These are phyloP conservation scores for Saccharomyces hybrid DNA, from an alignment of 1,139 yeast species.

Conservation along the genomic window DNA sequence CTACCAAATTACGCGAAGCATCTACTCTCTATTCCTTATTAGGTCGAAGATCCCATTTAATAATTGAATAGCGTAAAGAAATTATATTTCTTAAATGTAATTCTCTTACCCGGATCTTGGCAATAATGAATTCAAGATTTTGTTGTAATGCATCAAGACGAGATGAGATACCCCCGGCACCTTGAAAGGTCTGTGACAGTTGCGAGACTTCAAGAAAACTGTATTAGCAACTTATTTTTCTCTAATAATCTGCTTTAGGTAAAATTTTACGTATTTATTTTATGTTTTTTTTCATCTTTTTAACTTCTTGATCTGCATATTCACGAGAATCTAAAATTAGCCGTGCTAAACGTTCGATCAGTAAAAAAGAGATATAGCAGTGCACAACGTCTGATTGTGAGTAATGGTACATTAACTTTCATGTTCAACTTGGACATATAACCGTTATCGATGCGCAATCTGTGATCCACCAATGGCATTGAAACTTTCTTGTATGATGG, in stretches of 20 bases:
- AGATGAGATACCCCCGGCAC: neutral
- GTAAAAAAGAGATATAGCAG: neutral
- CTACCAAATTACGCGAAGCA: neutral
- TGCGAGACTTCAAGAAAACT: neutral
- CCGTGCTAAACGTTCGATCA: neutral
- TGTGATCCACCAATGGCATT: neutral
- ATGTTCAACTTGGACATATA: neutral
- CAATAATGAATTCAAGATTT: neutral
- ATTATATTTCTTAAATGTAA: neutral
- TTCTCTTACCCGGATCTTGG: neutral
- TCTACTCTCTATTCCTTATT: neutral
- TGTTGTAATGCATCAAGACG: neutral
- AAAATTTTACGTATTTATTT: neutral
- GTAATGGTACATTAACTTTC: neutral
- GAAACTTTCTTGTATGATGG: neutral
- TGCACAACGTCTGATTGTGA: neutral
- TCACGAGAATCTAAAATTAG: neutral
- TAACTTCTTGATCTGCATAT: neutral
- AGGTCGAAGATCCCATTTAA: neutral
- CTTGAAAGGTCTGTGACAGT: neutral
- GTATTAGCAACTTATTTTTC: neutral
- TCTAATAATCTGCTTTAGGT: neutral
- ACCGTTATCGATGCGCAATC: neutral
- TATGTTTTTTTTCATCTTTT: neutral
- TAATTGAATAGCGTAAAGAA: neutral